Evolutionary conservation across 257 asterid genomes (phyloP).

Genomic region (Voacanga thouarsii): DNA sequence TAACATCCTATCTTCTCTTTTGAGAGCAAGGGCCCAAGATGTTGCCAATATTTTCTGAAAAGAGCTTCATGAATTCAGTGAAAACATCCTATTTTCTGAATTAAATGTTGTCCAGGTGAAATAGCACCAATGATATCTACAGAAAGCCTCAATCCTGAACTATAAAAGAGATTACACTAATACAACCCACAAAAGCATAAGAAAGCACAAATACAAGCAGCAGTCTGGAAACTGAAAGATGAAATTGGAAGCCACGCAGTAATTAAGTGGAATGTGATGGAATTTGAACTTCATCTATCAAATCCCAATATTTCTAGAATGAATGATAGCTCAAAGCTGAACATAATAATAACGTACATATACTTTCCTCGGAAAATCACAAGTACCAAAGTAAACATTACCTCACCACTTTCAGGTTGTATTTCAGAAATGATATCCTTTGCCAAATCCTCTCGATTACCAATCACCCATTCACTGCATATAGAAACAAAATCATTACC

Average conservation of each 20-base stretch:
- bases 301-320: neutral
- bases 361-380: neutral
- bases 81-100: neutral
- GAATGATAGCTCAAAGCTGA: neutral
- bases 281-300: neutral
- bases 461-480: constrained; percentile 98
- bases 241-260: neutral
- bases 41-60: neutral
- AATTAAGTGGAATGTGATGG: no score
- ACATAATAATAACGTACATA: neutral
- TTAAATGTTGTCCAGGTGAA: neutral
- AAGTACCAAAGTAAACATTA: constrained; percentile 32
- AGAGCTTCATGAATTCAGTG: neutral
- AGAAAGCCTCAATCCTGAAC: neutral
- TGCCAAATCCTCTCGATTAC: constrained; percentile 90
- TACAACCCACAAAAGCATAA: neutral
- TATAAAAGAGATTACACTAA: neutral
- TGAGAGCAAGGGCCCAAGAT: neutral
- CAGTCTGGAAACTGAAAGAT: neutral
- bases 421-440: constrained; percentile 87
- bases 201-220: neutral
- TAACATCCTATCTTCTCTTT: neutral
- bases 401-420: constrained; percentile 98
- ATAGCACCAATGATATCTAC: neutral
- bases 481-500: constrained; percentile 3